Evolutionary conservation across 352 stramenopile genomes (phyloP).

Genomic region (Phytopythium mirpurense): DNA sequence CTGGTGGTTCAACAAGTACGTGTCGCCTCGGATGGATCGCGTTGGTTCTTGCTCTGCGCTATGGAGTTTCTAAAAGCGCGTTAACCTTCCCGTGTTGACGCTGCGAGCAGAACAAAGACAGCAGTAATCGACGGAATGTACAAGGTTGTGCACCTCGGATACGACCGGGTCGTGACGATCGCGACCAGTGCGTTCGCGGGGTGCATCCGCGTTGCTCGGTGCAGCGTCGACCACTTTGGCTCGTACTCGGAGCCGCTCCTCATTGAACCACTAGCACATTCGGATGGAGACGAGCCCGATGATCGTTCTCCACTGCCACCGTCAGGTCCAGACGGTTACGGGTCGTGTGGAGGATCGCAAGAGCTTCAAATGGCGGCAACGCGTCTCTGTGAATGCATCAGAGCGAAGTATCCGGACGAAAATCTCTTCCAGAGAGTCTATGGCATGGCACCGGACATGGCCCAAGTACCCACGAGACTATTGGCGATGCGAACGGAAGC

Average conservation of each 20-base stretch:
- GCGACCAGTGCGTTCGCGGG: conserved; percentile 48
- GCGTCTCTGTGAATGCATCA: conserved; percentile 19
- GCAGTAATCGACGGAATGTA: conserved; percentile 61
- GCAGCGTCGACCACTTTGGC: conserved; percentile 43
- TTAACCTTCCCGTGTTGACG: too few relatives aligned
- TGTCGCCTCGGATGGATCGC: not conserved
- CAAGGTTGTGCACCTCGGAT: conserved; percentile 40
- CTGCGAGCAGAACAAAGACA: conserved; percentile 36
- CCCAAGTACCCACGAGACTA: conserved; percentile 11
- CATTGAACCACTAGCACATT: conserved; percentile 27
- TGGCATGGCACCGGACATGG: conserved; percentile 3
- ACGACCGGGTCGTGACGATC: conserved; percentile 31
- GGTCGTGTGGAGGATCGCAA: conserved; percentile 5
- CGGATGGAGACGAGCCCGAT: not conserved
- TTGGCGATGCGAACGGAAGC: conserved; percentile 20
- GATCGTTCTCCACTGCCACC: not conserved
- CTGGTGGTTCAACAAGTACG: conserved; percentile 79
- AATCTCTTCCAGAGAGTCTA: conserved; percentile 9
- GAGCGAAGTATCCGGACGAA: conserved; percentile 13
- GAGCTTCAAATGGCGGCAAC: conserved; percentile 9
- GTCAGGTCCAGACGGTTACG: not conserved
- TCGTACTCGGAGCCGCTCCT: conserved; percentile 51
- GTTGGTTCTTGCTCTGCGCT: not conserved
- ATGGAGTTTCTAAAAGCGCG: too few relatives aligned
- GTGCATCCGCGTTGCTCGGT: conserved; percentile 48